Conservation (phyloP, 1,284 basidiomycete genomes). For the Pseudomicrostroma phylloplanum region DNA sequence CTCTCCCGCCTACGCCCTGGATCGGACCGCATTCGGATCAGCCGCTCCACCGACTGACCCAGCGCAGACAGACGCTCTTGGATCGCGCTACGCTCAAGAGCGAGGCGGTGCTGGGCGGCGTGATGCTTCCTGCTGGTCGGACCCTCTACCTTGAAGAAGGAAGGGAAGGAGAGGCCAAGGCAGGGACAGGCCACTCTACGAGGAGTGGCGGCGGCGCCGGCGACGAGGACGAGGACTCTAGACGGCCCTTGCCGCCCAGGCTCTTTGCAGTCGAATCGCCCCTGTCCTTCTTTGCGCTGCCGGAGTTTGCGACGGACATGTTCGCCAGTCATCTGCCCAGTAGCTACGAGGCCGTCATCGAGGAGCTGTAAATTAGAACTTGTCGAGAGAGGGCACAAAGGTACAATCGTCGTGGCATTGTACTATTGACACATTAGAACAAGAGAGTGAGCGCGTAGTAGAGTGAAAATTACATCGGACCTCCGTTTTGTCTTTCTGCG, state of each 20-base stretch:
- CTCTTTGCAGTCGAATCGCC: constrained; percentile 39
- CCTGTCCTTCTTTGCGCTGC: constrained; percentile 43
- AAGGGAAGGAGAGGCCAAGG: constrained; percentile 4
- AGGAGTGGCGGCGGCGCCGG: not conserved
- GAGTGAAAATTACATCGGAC: no score
- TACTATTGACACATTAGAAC: no score
- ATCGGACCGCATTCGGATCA: constrained; percentile 28
- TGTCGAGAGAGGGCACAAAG: no score
- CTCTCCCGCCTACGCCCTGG: constrained; percentile 40
- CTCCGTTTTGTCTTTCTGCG: not conserved
- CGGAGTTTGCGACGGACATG: constrained; percentile 35
- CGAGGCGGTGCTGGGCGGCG: constrained; percentile 37
- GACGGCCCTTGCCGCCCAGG: not conserved
- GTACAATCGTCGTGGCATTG: no score
- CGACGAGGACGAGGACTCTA: no score
- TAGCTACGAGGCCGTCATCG: constrained; percentile 44
- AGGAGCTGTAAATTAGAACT: constrained; percentile 15
- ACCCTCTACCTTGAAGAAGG: constrained; percentile 35
- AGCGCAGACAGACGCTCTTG: constrained; percentile 31
- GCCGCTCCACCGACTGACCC: constrained; percentile 39
- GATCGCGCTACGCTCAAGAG: constrained; percentile 39
- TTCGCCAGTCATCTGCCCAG: constrained; percentile 46
- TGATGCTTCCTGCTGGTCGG: constrained; percentile 40
- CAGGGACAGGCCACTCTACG: not conserved
- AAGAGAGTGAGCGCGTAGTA: no score